These are phyloP conservation scores for Shiraia sp. DNA, from an alignment of 2,329 filamentous ascomycete genomes.

Conservation along the genomic window DNA sequence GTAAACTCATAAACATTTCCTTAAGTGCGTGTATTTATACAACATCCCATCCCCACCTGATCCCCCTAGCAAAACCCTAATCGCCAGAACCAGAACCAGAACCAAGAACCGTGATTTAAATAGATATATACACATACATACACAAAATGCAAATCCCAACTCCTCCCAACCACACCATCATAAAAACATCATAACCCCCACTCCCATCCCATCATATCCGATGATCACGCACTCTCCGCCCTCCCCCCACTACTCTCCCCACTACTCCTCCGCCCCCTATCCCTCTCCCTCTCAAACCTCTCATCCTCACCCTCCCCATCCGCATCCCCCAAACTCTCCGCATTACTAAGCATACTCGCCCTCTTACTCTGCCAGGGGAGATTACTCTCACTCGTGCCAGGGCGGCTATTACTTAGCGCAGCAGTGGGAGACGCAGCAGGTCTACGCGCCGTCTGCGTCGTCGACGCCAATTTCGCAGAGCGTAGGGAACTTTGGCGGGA, in stretches of 20 bases:
- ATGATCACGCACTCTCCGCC: slow-evolving; percentile 18
- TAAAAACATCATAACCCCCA: no score
- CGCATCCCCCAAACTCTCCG: slow-evolving; percentile 20
- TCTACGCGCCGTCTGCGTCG: slow-evolving; percentile 33
- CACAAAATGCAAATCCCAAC: no score
- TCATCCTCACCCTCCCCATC: slow-evolving; percentile 12
- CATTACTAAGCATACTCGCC: slow-evolving; percentile 38
- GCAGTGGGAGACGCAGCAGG: no score
- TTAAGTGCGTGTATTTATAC: no score
- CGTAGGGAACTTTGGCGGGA: slow-evolving; percentile 19
- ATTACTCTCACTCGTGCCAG: slow-evolving; percentile 29
- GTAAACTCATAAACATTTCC: no score
- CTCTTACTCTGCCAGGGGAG: slow-evolving; percentile 35
- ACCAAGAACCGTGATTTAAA: no score
- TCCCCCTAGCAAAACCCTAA: no score
- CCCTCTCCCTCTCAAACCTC: slow-evolving; percentile 1
- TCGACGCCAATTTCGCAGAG: slow-evolving; percentile 24
- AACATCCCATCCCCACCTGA: no score
- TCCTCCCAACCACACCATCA: no score
- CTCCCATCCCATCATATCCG: no score
- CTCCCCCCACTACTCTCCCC: slow-evolving; percentile 14
- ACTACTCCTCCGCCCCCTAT: slow-evolving; percentile 10
- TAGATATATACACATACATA: no score
- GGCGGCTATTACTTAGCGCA: slow-evolving; percentile 21
- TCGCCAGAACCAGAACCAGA: no score